Evolutionary conservation across 495 filamentous ascomycete genomes (phyloP).

Genomic region (Neurospora sp.): DNA sequence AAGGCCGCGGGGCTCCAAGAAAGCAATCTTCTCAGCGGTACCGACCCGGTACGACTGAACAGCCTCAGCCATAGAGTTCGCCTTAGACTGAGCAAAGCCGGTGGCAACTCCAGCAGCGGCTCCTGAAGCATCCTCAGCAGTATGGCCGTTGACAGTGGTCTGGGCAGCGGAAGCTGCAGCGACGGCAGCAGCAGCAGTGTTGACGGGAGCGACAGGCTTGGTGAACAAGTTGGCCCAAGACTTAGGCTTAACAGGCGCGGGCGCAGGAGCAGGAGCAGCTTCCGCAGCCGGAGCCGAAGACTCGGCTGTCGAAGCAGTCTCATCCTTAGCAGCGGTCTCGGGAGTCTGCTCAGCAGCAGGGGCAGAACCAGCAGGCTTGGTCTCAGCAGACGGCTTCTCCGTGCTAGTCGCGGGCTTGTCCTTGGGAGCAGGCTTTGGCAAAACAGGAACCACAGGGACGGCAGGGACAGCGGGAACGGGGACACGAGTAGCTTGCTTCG

Average conservation of each 20-base stretch:
- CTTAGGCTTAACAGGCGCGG: conserved; percentile 46
- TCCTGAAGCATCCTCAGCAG: conserved; percentile 7
- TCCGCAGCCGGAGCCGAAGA: conserved; percentile 20
- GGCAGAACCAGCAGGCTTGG: conserved; percentile 12
- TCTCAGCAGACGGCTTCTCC: conserved; percentile 14
- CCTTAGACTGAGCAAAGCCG: conserved; percentile 43
- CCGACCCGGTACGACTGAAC: conserved; percentile 54
- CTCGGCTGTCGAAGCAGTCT: conserved; percentile 6
- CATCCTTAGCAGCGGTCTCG: conserved; percentile 15
- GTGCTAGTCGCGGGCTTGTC: conserved; percentile 31
- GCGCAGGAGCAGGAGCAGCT: conserved; percentile 26
- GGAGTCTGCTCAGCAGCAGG: conserved; percentile 24
- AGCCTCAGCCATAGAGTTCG: conserved; percentile 60
- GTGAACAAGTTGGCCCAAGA: conserved; percentile 71
- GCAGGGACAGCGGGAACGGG: conserved; percentile 55
- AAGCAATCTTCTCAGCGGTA: conserved; percentile 55
- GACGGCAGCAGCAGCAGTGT: conserved; percentile 15
- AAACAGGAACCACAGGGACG: conserved; percentile 53
- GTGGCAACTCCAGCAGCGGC: conserved; percentile 13
- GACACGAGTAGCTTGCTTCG: conserved; percentile 38
- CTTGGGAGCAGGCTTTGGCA: conserved; percentile 44
- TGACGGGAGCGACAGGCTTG: conserved; percentile 32
- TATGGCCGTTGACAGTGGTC: conserved; percentile 9
- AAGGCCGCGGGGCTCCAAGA: conserved; percentile 88
- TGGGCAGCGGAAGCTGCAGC: conserved; percentile 14